Evolutionary conservation across 768 basidiomycete genomes (phyloP), one percentile per base, ranked within the genome.

Genomic region (Pleurotus eryngii): DNA sequence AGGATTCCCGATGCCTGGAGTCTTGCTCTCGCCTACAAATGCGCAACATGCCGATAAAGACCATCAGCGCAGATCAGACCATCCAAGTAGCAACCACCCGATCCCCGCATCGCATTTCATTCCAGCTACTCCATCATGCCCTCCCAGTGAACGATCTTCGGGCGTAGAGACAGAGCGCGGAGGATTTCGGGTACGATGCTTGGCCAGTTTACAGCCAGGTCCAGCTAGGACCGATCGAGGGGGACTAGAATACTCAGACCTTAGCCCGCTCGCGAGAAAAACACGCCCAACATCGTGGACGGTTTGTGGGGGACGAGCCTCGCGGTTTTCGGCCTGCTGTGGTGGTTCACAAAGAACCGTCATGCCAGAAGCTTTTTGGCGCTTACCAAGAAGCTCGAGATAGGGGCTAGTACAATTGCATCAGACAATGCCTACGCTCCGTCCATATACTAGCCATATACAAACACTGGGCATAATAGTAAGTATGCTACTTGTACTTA

Each of bases 231-330:
- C 72, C 83, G 64, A 79, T 82, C 81, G 57, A 77, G 78, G 79
- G 79, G 81, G 82, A 82, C 73, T 81, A 58, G 65, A 82, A 83
- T 80, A 71, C 85, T 88, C 87, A 86, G 86, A 88, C 86, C 85
- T 89, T 89, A 77, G 81, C 86, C 87, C 85, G 86, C 85, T 87
- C 84, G 83, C 78, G 70, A 86, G 61, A 56, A 59, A 60, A 57
- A 63, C 59, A 38, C 22, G 65, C 67, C 72, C 57, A 60, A 17
- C 4, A 26, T 26, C 35, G 45, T 37, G 57, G 58, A 63, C 67
- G 57, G 75, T 77, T 76, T 76, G 80, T 83, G 63, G 65, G 84
- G 72, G 61, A 73, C 83, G 84, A 87, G 85, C 84, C 72, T 84
- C 78, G 84, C 82, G 78, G 84, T 82, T 77, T 89, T 86, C 20